Evolutionary conservation across 345 rosid genomes (phyloP).

Genomic region (Lepidium aucheri): DNA sequence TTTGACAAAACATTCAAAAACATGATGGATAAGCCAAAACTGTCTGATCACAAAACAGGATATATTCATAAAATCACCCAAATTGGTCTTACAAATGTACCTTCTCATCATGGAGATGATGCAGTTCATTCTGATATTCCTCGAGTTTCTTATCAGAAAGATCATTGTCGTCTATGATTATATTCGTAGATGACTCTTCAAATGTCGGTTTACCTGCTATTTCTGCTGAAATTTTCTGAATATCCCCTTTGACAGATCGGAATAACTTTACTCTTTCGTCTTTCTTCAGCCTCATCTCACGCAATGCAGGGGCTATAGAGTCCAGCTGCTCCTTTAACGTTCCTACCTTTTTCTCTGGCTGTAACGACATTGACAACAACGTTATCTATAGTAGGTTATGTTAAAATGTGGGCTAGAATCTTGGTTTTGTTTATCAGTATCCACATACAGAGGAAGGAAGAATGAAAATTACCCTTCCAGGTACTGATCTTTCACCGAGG

Average conservation of each 20-base stretch:
- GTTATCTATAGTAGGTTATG: neutral
- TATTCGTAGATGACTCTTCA: constrained; percentile 50
- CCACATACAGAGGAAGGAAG: neutral
- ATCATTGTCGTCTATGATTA: constrained; percentile 68
- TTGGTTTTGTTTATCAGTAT: neutral
- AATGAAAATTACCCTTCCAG: constrained; percentile 67
- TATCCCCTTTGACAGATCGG: constrained; percentile 66
- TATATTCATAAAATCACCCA: neutral
- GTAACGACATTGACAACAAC: constrained; percentile 18
- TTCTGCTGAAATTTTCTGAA: constrained; percentile 79
- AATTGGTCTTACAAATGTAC: constrained; percentile 27
- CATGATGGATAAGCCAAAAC: neutral
- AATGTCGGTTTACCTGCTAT: constrained; percentile 75
- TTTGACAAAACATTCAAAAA: constrained; percentile 4
- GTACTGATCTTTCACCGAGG: constrained; percentile 90
- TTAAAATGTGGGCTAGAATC: neutral
- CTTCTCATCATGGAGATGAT: constrained; percentile 79
- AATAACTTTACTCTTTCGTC: constrained; percentile 79
- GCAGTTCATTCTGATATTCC: constrained; percentile 81
- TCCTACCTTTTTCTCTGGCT: constrained; percentile 91
- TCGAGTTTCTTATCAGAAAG: constrained; percentile 87
- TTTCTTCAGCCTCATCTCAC: constrained; percentile 81
- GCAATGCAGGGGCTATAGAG: constrained; percentile 81
- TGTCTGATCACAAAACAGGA: neutral
- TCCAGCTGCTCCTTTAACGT: constrained; percentile 82